Percentiles rank a stretch among this genome's conserved stretches.
Evolutionary conservation across 306 rosid species (phyloP).

Genomic region (Corylus americana): DNA sequence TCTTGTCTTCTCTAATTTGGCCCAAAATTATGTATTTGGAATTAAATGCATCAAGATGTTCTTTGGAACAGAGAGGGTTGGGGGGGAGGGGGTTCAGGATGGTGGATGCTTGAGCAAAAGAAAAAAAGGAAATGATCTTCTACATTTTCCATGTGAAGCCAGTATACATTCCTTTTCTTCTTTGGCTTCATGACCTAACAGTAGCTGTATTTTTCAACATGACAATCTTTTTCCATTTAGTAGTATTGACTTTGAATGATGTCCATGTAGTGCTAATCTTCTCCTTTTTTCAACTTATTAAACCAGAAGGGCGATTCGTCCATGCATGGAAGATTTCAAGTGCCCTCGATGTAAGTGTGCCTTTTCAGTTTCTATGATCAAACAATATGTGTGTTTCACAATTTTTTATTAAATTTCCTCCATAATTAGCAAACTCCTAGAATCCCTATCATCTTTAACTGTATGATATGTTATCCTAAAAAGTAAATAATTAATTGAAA

Average conservation of each 20-base stretch:
- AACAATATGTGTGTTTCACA: background rate
- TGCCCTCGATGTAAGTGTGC: background rate
- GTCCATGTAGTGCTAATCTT: background rate
- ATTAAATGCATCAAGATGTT: too few species aligned
- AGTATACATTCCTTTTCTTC: too few species aligned
- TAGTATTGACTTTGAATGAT: background rate
- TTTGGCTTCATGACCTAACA: too few species aligned
- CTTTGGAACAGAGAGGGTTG: too few species aligned
- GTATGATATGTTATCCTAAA: background rate
- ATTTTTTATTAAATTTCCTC: background rate
- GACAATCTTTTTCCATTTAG: too few species aligned
- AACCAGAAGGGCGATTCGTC: background rate
- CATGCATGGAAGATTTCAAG: background rate
- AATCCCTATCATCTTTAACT: background rate
- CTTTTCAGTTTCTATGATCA: background rate
- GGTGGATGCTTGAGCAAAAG: too few species aligned
- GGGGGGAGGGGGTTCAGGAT: too few species aligned
- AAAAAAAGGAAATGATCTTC: too few species aligned
- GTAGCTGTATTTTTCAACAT: too few species aligned
- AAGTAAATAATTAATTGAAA: background rate
- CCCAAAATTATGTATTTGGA: too few species aligned
- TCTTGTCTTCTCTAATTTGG: too few species aligned
- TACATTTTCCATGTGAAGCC: too few species aligned
- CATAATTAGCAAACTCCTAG: background rate
- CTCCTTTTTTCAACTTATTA: background rate